Percentiles rank a stretch among this genome's conserved stretches.
Evolutionary conservation across 2,329 filamentous ascomycete genomes (phyloP).

Genomic region (Ascochyta pisi): DNA sequence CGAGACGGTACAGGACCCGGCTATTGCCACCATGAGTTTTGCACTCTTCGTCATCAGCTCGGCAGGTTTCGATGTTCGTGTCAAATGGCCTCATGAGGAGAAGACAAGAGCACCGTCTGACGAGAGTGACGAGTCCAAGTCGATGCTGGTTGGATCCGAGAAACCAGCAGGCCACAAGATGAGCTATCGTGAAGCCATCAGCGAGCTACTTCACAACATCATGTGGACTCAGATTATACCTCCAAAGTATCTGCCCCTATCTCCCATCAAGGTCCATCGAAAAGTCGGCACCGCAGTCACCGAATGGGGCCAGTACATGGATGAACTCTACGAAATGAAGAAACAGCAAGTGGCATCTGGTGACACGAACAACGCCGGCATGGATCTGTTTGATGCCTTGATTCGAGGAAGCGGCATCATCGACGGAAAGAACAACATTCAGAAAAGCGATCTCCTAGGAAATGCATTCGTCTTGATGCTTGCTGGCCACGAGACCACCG

Average conservation of each 20-base stretch:
- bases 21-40: slow-evolving; percentile 70
- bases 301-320: slow-evolving; percentile 74
- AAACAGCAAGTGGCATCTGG: slow-evolving; percentile 51
- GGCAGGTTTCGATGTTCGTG: slow-evolving; percentile 72
- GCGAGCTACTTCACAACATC: slow-evolving; percentile 67
- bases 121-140: slow-evolving; percentile 25
- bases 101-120: slow-evolving; percentile 45
- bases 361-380: slow-evolving; percentile 48
- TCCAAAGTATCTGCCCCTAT: slow-evolving; percentile 60
- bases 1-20: slow-evolving; percentile 62
- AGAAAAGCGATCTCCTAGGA: slow-evolving; percentile 68
- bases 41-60: slow-evolving; percentile 68
- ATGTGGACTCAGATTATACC: slow-evolving; percentile 68
- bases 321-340: slow-evolving; percentile 71
- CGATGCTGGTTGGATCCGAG: slow-evolving; percentile 44
- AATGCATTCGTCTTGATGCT: slow-evolving; percentile 71
- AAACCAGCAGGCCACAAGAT: slow-evolving; percentile 55
- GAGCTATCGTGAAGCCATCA: slow-evolving; percentile 70
- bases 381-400: slow-evolving; percentile 63
- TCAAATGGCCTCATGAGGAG: slow-evolving; percentile 65
- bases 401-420: slow-evolving; percentile 46
- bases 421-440: slow-evolving; percentile 40
- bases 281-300: slow-evolving; percentile 61
- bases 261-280: slow-evolving; percentile 56
- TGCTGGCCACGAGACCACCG: slow-evolving; percentile 82